Percentiles rank a stretch among this genome's conserved stretches.
Conservation (phyloP, 2,329 filamentous ascomycete species). For the Cladosporium sp. region DNA sequence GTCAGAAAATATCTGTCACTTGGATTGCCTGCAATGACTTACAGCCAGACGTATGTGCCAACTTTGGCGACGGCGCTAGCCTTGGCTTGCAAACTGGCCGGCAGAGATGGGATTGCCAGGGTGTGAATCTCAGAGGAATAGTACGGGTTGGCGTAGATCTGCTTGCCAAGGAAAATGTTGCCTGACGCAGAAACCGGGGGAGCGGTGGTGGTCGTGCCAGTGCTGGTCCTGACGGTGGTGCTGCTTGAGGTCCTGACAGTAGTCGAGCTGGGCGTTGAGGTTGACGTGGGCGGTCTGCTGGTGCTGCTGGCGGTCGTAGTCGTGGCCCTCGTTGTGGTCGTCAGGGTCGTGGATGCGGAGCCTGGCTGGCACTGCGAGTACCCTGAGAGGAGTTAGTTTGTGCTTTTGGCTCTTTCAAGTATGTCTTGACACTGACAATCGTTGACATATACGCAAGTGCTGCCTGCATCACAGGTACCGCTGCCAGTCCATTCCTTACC, state of each 20-base stretch:
- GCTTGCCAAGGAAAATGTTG: conserved; percentile 47
- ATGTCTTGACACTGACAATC: conserved; percentile 15
- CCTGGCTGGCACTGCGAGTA: conserved; percentile 25
- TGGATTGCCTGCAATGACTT: conserved; percentile 22
- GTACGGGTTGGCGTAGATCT: conserved; percentile 50
- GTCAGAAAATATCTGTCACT: conserved; percentile 19
- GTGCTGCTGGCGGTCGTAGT: too few relatives aligned
- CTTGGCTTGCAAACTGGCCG: conserved; percentile 50
- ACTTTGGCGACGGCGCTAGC: conserved; percentile 47
- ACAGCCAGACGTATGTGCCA: conserved; percentile 52
- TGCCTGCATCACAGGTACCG: conserved; percentile 20
- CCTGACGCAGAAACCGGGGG: conserved; percentile 39
- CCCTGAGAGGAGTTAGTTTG: conserved; percentile 14
- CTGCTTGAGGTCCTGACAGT: not conserved
- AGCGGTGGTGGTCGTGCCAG: conserved; percentile 10
- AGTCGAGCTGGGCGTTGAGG: not conserved
- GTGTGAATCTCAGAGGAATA: conserved; percentile 51
- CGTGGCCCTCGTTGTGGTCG: conserved; percentile 14
- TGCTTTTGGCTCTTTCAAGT: not conserved
- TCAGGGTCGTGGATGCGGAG: conserved; percentile 20
- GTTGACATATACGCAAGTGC: conserved; percentile 17
- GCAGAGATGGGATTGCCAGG: conserved; percentile 59
- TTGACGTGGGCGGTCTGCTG: conserved; percentile 13
- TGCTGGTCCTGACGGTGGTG: not conserved
- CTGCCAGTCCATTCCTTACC: conserved; percentile 16